Evolutionary conservation across 139 green algal genomes (phyloP), one percentile per base, ranked within the genome.

Genomic region (Volvox africanus): DNA sequence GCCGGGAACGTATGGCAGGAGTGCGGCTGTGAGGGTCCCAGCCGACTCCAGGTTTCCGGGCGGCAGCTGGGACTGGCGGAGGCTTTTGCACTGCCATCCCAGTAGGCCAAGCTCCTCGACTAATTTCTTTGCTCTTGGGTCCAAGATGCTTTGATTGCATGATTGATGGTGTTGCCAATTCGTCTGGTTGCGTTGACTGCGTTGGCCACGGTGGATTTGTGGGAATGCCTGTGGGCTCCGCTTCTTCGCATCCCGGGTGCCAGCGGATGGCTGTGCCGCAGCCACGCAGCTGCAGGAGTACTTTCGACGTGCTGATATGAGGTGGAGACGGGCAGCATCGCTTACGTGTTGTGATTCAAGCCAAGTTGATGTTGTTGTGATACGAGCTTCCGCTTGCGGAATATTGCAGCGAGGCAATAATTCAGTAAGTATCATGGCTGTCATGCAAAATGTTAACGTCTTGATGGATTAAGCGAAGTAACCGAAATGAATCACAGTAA

Each of bases 31-130:
- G 50, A 88, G 61, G 65, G 12, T 0, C 17, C 33, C 13, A 20
- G 65, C 33, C 12, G 61, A 61, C 3, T 61, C 2, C 18, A 50
- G 13, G 30, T 61, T 33, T 22, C 50, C 61, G 16, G 61, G 61
- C 30, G 61, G 81, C 81, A 61, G 55, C 2, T 1, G 55, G 28
- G 1, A 20, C 2, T 17, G 61, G 0, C 61, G 81, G 6, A 62
- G 19, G 81, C 16, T 13, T 22, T 88, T 88, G 65, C 62, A 88
- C 2, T 67, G 82, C 28, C n/a, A 87, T 5, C 61, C 81, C 30
- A 87, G 81, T 9, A 12, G 55, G n/a, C 61, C 61, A 32, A 87
- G 61, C 30, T 61, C 55, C 17, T 73, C 81, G n/a, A 87, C 81
- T 32, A 87, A 30, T 30, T 81, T 33, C 75, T 17, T 2, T 2